phyloP scores from a whole-genome alignment of 169 alveolate genomes.

The Amoebophrya sp. region DNA sequence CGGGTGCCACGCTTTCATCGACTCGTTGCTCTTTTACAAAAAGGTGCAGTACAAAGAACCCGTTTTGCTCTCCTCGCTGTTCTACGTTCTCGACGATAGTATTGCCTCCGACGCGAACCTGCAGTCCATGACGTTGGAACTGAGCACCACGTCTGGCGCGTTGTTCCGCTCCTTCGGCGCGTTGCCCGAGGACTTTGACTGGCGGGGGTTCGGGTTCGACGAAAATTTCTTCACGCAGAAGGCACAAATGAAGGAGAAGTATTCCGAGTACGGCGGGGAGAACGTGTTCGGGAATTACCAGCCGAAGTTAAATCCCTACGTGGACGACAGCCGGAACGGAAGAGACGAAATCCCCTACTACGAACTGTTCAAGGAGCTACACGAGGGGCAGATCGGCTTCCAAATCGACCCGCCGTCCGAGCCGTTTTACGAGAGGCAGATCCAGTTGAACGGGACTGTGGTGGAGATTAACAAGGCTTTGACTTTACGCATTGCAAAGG shows the following conservation, averaged over 20 bases:
- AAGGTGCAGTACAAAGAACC: neutral
- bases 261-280: no score
- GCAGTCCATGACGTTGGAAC: neutral
- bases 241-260: no score
- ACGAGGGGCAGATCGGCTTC: neutral
- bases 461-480: neutral
- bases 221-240: neutral
- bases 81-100: neutral
- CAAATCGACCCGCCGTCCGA: neutral
- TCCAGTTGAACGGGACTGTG: neutral
- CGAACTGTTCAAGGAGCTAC: neutral
- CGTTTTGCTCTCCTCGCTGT: neutral
- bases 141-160: neutral
- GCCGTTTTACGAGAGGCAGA: neutral
- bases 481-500: no score
- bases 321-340: neutral
- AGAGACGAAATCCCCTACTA: neutral
- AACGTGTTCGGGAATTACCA: neutral
- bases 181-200: neutral
- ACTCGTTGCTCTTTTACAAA: neutral
- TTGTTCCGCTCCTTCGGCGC: neutral
- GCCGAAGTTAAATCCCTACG: neutral
- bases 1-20: conserved; percentile 6
- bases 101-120: neutral
- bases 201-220: neutral